Base-by-base conservation (phyloP, 495 filamentous ascomycete genomes). In the Aspergillus incahuasiensis region DNA sequence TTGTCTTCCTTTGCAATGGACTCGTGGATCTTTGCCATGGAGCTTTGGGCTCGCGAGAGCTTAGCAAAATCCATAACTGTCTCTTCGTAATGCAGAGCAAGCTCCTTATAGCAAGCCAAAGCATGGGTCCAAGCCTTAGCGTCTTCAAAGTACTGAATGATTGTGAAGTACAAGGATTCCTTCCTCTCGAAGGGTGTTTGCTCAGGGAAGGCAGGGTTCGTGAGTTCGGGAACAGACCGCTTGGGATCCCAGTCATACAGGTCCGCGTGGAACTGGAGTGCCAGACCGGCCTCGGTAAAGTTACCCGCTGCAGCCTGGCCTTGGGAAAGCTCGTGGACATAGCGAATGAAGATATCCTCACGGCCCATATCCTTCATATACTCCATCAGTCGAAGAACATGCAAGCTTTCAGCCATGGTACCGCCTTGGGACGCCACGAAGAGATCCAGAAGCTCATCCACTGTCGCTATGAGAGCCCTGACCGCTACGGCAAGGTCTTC, bases 361-460 rank as follows among this genome's bases (percentile, higher is more conserved):
- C 95, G 95, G 59, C 92, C 88, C 90, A 96, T 94, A 66, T 97
- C 92, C 66, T 90, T 86, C 68, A 97, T 82, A 73, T 96, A 97
- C 59, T 96, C 90, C 94, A 97, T 96, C 35, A 98, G 72, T 62
- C 89, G 83, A 44, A 97, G 77, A 1, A 90, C 90, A 66, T 97
- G 88, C 65, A 95, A 85, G 15, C 91, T 89, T 60, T 95, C 89
- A 1, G 81, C 84, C 18, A 82, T 82, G 30, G 90, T 87, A 2
- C 85, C 84, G 58, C 86, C 87, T 68, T 96, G 90, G 5, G 96
- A 94, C n/a, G 91, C 92, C 7, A 94, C 86, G 39, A 97, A 77
- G 39, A 99, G 82, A 71, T 96, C 91, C 51, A 99, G 70, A 59
- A 97, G 85, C 65, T 95, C 90, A 62, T 95, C 89, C 43, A 96